Evolutionary conservation across 2,329 filamentous ascomycete genomes (phyloP).

Genomic region (Exophiala sp.): DNA sequence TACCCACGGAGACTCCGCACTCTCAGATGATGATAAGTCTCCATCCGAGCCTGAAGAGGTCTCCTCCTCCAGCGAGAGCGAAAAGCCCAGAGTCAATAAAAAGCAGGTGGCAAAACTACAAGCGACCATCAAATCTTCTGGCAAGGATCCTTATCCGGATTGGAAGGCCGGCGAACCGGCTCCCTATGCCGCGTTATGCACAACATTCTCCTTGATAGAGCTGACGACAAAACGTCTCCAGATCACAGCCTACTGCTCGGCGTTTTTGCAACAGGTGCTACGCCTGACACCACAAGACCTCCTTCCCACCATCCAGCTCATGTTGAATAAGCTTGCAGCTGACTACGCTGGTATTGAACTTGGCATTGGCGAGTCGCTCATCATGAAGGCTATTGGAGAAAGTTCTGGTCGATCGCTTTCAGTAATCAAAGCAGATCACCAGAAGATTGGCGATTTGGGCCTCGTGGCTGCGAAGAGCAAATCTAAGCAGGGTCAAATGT

Average conservation of each 20-base stretch:
- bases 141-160: conserved; percentile 84
- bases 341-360: conserved; percentile 96
- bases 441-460: conserved; percentile 92
- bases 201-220: conserved; percentile 90
- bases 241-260: conserved; percentile 83
- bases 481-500: conserved; percentile 95
- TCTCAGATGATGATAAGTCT: conserved; percentile 47
- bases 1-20: conserved; percentile 34
- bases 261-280: conserved; percentile 91
- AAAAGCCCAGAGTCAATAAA: conserved; percentile 67
- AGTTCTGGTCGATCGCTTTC: conserved; percentile 81
- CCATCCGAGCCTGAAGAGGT: conserved; percentile 34
- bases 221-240: conserved; percentile 87
- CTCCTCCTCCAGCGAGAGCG: conserved; percentile 47
- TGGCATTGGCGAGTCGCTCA: conserved; percentile 95
- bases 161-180: conserved; percentile 88
- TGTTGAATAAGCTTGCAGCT: conserved; percentile 97
- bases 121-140: conserved; percentile 64
- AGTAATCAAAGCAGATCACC: conserved; percentile 92
- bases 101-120: conserved; percentile 81
- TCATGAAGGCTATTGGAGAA: conserved; percentile 98
- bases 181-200: conserved; percentile 90
- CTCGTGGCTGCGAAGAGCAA: conserved; percentile 93
- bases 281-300: conserved; percentile 84
- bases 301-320: conserved; percentile 81